phyloP scores from a whole-genome alignment of 106 monocot species.

The Iris macrosiphon region DNA sequence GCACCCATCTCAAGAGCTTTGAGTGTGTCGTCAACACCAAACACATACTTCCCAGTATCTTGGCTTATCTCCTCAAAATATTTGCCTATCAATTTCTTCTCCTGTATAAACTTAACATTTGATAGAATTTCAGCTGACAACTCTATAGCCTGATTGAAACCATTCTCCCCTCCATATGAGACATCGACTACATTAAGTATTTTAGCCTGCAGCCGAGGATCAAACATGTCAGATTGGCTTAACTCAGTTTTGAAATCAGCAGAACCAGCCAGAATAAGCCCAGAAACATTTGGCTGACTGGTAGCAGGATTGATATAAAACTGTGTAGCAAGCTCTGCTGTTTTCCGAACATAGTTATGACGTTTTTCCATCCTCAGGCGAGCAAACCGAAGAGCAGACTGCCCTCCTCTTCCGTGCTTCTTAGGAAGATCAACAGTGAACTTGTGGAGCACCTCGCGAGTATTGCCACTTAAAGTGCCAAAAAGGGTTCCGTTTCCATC shows the following conservation, averaged over 20 bases:
- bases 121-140: slow-evolving; percentile 17
- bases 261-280: slow-evolving; percentile 17
- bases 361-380: slow-evolving; percentile 23
- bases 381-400: slow-evolving; percentile 14
- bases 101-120: slow-evolving; percentile 24
- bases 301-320: slow-evolving; percentile 22
- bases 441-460: slow-evolving; percentile 17
- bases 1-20: slow-evolving; percentile 23
- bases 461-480: slow-evolving; percentile 20
- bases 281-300: slow-evolving; percentile 19
- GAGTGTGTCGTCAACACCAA: slow-evolving; percentile 18
- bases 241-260: slow-evolving; percentile 26
- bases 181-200: slow-evolving; percentile 24
- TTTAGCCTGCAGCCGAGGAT: slow-evolving; percentile 20
- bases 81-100: slow-evolving; percentile 20
- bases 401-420: slow-evolving; percentile 23
- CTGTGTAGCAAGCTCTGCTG: slow-evolving; percentile 23
- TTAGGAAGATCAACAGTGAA: slow-evolving; percentile 21
- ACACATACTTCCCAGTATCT: slow-evolving; percentile 19
- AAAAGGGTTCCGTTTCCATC: slow-evolving; percentile 22
- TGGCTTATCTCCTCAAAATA: slow-evolving; percentile 28
- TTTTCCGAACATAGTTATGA: slow-evolving; percentile 21
- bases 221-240: slow-evolving; percentile 26
- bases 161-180: slow-evolving; percentile 22
- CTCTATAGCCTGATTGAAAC: slow-evolving; percentile 25